A percentile compares a stretch with the other conserved stretches of the same genome.
Conservation (phyloP, 2,329 filamentous ascomycete species). For the Colletotrichum tabaci region DNA sequence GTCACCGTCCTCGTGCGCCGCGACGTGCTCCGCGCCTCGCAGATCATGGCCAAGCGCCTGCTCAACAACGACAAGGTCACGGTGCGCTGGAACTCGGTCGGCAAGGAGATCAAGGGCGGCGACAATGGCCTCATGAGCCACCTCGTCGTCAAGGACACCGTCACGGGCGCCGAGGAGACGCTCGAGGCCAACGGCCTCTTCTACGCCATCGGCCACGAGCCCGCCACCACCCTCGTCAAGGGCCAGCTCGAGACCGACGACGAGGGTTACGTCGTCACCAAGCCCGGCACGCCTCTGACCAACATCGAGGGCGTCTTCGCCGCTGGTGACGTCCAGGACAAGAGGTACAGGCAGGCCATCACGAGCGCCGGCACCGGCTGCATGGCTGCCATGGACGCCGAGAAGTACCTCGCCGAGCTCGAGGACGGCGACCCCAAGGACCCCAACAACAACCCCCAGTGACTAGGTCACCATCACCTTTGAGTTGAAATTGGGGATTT, state of each 20-base stretch:
- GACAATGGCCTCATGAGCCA: slow-evolving; percentile 90
- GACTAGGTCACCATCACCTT: slow-evolving; percentile 42
- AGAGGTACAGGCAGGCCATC: slow-evolving; percentile 97
- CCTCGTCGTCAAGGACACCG: slow-evolving; percentile 84
- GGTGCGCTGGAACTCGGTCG: slow-evolving; percentile 87
- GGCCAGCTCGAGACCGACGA: slow-evolving; percentile 89
- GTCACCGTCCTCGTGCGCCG: slow-evolving; percentile 94
- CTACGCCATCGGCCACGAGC: slow-evolving; percentile 97
- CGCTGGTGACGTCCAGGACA: slow-evolving; percentile 98
- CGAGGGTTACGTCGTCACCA: slow-evolving; percentile 92
- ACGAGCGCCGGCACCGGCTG: slow-evolving; percentile 97
- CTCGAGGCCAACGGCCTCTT: slow-evolving; percentile 93
- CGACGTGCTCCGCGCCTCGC: slow-evolving; percentile 88
- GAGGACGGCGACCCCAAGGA: slow-evolving; percentile 62
- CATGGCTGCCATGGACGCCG: slow-evolving; percentile 94
- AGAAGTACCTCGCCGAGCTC: slow-evolving; percentile 89
- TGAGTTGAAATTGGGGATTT: slow-evolving; percentile 11
- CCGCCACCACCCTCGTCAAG: slow-evolving; percentile 91
- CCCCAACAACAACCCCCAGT: slow-evolving; percentile 36
- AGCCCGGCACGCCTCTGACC: slow-evolving; percentile 89
- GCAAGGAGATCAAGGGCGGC: slow-evolving; percentile 87
- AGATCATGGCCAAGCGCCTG: slow-evolving; percentile 91
- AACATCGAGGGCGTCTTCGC: slow-evolving; percentile 94
- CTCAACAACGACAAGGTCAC: slow-evolving; percentile 90
- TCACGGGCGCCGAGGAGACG: slow-evolving; percentile 83